Percentiles rank a stretch among this genome's conserved stretches.
These are phyloP conservation scores for Geranium incanum DNA, from an alignment of 441 rosid genomes.

Conservation along the genomic window DNA sequence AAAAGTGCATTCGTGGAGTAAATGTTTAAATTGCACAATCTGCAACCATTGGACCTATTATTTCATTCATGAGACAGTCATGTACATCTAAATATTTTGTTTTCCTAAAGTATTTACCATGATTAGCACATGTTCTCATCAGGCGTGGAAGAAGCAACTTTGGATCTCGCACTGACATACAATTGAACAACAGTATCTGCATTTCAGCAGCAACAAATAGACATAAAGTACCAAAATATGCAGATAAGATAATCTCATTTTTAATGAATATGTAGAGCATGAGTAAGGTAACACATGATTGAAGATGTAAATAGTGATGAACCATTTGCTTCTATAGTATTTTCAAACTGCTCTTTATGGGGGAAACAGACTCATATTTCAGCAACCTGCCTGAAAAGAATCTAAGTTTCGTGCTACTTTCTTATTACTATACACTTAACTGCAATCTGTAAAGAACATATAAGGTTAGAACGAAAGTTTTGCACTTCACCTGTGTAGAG, in stretches of 20 bases:
- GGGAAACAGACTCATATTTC: background rate
- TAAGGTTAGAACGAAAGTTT: background rate
- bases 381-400: too few species aligned
- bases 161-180: slow-evolving; percentile 94
- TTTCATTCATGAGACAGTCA: background rate
- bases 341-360: background rate
- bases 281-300: background rate
- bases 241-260: background rate
- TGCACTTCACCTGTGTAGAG: slow-evolving; percentile 45
- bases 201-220: slow-evolving; percentile 2
- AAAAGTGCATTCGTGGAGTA: background rate
- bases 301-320: background rate
- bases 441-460: background rate
- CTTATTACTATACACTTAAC: background rate
- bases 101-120: slow-evolving; percentile 2
- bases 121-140: slow-evolving; percentile 26
- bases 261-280: background rate
- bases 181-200: slow-evolving; percentile 88
- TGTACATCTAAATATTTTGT: background rate
- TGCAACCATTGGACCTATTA: background rate
- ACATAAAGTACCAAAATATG: background rate
- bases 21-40: background rate
- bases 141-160: slow-evolving; percentile 71
- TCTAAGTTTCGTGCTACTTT: too few species aligned
- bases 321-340: background rate